A percentile compares a stretch with the other conserved stretches of the same genome.
phyloP scores from a whole-genome alignment of 2,329 filamentous ascomycete species.

The Penicillium frequentans region DNA sequence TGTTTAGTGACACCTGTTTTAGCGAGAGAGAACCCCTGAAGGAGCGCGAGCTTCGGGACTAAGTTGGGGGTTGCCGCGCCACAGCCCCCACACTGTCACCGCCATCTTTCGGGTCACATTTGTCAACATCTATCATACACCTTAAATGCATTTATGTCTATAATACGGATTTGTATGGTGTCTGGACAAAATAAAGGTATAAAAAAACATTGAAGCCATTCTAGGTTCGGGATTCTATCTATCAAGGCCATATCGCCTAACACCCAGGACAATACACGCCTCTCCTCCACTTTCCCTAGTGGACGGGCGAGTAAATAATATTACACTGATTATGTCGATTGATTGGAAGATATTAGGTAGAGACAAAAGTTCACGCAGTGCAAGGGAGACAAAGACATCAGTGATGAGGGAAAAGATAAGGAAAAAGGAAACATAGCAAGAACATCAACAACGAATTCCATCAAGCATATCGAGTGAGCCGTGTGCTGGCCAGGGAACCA shows the following conservation, averaged over 20 bases:
- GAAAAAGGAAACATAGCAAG: constrained; percentile 26
- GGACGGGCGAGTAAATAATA: neutral
- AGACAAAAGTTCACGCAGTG: constrained; percentile 19
- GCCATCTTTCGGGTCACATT: constrained; percentile 12
- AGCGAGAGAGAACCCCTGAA: constrained; percentile 30
- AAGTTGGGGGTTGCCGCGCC: constrained; percentile 24
- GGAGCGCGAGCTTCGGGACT: constrained; percentile 22
- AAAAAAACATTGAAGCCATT: neutral
- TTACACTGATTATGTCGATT: constrained; percentile 28
- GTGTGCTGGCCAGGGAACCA: constrained; percentile 6
- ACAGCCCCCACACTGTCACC: constrained; percentile 28
- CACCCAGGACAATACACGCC: constrained; percentile 1
- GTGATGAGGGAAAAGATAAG: constrained; percentile 8
- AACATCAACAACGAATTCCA: constrained; percentile 35
- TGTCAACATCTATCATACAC: neutral
- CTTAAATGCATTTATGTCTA: neutral
- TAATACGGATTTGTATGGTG: neutral
- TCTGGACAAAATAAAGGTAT: neutral
- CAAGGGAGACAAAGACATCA: constrained; percentile 16
- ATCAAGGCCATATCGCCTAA: neutral
- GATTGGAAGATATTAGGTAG: constrained; percentile 28
- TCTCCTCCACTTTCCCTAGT: neutral
- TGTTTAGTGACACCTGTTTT: constrained; percentile 26
- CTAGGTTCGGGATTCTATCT: neutral
- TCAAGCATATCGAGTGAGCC: constrained; percentile 33